Evolutionary conservation across 1,139 yeast genomes (phyloP).

Genomic region (Hansenula sp.): DNA sequence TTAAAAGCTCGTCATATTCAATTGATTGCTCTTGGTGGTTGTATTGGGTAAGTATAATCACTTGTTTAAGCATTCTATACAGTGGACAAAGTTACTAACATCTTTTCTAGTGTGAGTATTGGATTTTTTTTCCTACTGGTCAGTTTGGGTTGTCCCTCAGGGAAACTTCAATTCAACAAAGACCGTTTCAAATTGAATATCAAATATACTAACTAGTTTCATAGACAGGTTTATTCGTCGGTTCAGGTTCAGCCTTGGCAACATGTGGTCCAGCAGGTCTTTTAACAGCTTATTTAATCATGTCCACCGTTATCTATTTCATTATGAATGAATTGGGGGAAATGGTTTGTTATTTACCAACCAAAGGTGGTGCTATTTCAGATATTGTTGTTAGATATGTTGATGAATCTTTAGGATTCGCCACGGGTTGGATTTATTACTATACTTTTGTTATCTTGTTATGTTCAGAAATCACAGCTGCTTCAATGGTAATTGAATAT

Average conservation of each 20-base stretch:
- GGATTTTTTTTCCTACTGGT: too few species aligned
- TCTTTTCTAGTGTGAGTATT: too few species aligned
- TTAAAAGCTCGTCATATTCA: constrained; percentile 50
- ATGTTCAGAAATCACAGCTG: constrained; percentile 79
- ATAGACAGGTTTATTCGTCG: constrained; percentile 45
- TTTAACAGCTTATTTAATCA: constrained; percentile 42
- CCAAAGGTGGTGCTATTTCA: constrained; percentile 45
- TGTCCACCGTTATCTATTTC: constrained; percentile 49
- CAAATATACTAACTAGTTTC: too few species aligned
- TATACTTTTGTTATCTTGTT: constrained; percentile 68
- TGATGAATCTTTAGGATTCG: constrained; percentile 69
- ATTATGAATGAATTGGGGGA: constrained; percentile 60
- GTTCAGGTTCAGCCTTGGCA: constrained; percentile 43
- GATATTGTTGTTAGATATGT: constrained; percentile 50
- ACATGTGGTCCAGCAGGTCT: constrained; percentile 50
- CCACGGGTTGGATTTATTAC: constrained; percentile 79
- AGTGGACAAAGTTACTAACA: too few species aligned
- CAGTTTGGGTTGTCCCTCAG: too few species aligned
- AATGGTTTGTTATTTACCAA: constrained; percentile 57
- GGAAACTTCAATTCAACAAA: too few species aligned
- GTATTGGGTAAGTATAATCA: too few species aligned
- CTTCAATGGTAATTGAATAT: constrained; percentile 68
- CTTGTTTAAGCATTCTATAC: too few species aligned
- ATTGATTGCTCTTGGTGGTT: constrained; percentile 53
- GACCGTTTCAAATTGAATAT: too few species aligned